These are phyloP conservation scores for Wickerhamomyces chambardii DNA, from an alignment of 805 yeast genomes.

Conservation along the genomic window DNA sequence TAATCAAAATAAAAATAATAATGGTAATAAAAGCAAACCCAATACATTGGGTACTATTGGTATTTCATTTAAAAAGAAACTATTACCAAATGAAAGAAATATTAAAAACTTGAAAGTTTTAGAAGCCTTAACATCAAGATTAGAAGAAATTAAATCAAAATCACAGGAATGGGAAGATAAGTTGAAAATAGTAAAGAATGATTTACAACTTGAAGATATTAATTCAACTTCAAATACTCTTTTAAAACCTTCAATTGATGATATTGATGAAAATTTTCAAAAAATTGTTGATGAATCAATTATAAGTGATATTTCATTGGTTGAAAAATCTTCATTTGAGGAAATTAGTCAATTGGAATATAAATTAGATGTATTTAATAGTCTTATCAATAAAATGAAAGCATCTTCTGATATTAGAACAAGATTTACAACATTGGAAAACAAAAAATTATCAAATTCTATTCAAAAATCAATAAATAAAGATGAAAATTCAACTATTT, in stretches of 20 bases:
- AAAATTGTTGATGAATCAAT: slow-evolving; percentile 12
- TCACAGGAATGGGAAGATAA: slow-evolving; percentile 34
- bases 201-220: no score
- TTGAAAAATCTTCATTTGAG: slow-evolving; percentile 7
- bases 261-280: slow-evolving; percentile 7
- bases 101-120: slow-evolving; percentile 38
- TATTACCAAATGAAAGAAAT: slow-evolving; percentile 56
- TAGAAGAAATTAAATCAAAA: slow-evolving; percentile 35
- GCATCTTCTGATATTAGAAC: slow-evolving; percentile 10
- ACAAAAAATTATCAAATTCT: slow-evolving; percentile 30
- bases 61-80: no score
- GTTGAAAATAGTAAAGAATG: no score
- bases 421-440: slow-evolving; percentile 27
- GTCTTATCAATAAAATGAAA: slow-evolving; percentile 12
- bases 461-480: slow-evolving; percentile 31
- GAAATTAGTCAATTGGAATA: slow-evolving; percentile 9
- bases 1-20: no score
- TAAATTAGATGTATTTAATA: slow-evolving; percentile 12
- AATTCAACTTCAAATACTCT: slow-evolving; percentile 5
- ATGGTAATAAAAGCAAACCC: no score
- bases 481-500: no score
- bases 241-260: not conserved
- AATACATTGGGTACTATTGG: no score
- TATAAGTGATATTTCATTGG: slow-evolving; percentile 5
- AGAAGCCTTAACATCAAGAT: slow-evolving; percentile 32